These are phyloP conservation scores for Trichothecium roseum DNA, from an alignment of 2,329 filamentous ascomycete species.

Conservation along the genomic window DNA sequence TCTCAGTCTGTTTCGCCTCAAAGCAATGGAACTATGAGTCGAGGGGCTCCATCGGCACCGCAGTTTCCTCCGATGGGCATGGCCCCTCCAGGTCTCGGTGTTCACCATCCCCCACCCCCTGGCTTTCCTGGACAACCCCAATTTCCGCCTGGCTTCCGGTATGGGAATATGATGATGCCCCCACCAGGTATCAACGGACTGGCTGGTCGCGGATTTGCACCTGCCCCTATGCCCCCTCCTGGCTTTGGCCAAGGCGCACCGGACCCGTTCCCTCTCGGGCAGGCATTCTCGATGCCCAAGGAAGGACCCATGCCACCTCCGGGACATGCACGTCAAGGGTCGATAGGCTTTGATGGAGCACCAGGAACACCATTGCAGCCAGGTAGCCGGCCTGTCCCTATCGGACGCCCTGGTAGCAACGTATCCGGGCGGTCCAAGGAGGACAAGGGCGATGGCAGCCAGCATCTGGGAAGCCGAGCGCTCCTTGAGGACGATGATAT, in stretches of 20 bases:
- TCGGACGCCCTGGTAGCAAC: conserved; percentile 74
- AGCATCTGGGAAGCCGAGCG: conserved; percentile 83
- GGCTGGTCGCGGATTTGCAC: conserved; percentile 31
- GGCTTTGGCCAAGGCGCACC: conserved; percentile 20
- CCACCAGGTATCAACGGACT: conserved; percentile 41
- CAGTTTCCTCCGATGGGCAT: conserved; percentile 46
- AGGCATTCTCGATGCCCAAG: conserved; percentile 20
- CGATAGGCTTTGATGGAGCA: conserved; percentile 54
- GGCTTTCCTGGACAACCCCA: conserved; percentile 39
- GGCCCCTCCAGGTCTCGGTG: conserved; percentile 26
- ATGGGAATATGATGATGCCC: conserved; percentile 32
- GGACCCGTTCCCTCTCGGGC: conserved; percentile 20
- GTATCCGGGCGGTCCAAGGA: conserved; percentile 40
- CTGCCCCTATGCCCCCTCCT: conserved; percentile 23
- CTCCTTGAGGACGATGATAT: conserved; percentile 67
- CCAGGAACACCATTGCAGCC: conserved; percentile 51
- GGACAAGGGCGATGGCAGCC: conserved; percentile 59
- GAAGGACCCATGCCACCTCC: conserved; percentile 22
- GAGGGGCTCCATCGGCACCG: conserved; percentile 32
- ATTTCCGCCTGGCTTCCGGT: conserved; percentile 37
- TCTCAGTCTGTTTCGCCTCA: conserved; percentile 44
- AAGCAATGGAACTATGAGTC: conserved; percentile 23
- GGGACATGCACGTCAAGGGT: conserved; percentile 63
- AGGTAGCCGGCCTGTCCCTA: conserved; percentile 74
- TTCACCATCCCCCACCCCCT: conserved; percentile 25